Evolutionary conservation across 2,329 filamentous ascomycete species (phyloP), one percentile per base, ranked within the genome.

Genomic region (Dactylella cylindrospora): DNA sequence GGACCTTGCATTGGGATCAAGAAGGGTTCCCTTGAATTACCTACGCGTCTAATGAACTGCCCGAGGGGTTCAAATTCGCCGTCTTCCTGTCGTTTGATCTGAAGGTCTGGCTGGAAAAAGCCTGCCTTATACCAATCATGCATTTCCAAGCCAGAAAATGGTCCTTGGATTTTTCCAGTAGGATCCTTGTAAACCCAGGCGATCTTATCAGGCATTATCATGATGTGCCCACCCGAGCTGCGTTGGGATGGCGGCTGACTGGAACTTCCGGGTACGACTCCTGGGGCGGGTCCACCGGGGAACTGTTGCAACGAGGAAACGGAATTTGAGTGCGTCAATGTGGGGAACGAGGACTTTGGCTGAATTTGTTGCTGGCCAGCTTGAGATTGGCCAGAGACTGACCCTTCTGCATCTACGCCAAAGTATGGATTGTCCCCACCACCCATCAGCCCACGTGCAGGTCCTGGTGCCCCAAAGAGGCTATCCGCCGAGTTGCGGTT

Each of bases 151-250:
- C 93, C 93, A 31, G 90, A 96, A 75, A 93, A 98, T 0, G 93
- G 93, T 0, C 93, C 93, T 71, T 98, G 93, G 4, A 89, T 85
- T 65, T 88, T 86, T 17, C 90, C 90, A 71, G 95, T 88, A 3
- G 93, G 93, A 71, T 98, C 93, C 46, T 94, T 84, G 71, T 98
- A 98, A 13, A 96, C 91, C 93, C 93, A 98, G 69, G 91, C 81
- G 90, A 98, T 98, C 10, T 94, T 81, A 72, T 98, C 93, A 1
- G 93, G 93, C 93, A 98, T 97, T 3, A 98, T 91, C 90, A 98
- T 97, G 36, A 86, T 90, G 12, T 89, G 84, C 66, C 86, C 82
- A 69, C 88, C 85, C 22, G 81, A 76, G 40, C 81, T 75, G 22
- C 84, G 83, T 41, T 88, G 80, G 66, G 90, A 69, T 67, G 53